These are phyloP conservation scores for Delitschia confertaspora DNA, from an alignment of 495 filamentous ascomycete species.

Conservation along the genomic window DNA sequence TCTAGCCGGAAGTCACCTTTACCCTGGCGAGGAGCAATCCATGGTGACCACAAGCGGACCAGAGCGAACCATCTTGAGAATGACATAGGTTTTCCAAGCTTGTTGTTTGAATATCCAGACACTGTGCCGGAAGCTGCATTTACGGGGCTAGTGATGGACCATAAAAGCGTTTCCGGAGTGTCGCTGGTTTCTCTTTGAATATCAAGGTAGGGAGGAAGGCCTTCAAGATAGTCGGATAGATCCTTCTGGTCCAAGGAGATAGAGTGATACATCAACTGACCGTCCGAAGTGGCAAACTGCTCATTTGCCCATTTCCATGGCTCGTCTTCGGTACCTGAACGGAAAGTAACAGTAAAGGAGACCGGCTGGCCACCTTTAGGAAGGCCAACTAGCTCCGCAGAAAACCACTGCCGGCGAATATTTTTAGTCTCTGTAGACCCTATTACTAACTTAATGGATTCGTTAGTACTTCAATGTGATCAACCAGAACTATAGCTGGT, in stretches of 20 bases:
- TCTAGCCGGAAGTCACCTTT: conserved; percentile 52
- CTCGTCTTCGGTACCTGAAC: conserved; percentile 42
- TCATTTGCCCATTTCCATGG: conserved; percentile 72
- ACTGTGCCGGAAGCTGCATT: conserved; percentile 44
- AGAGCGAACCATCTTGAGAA: conserved; percentile 62
- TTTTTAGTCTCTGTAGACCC: conserved; percentile 11
- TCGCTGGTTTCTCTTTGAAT: conserved; percentile 52
- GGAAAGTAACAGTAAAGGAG: conserved; percentile 70
- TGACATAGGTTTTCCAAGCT: conserved; percentile 55
- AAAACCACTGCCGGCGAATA: conserved; percentile 35
- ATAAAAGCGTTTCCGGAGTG: conserved; percentile 60
- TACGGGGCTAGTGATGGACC: conserved; percentile 54
- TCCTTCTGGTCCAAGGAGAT: conserved; percentile 32
- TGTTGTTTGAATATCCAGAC: conserved; percentile 47
- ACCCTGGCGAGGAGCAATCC: conserved; percentile 85
- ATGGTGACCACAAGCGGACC: conserved; percentile 69
- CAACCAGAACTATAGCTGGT: not conserved
- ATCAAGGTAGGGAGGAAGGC: conserved; percentile 48
- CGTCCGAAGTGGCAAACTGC: conserved; percentile 50
- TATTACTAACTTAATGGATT: conserved; percentile 10
- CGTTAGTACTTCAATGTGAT: not conserved
- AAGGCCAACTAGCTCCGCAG: conserved; percentile 26
- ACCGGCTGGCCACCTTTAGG: conserved; percentile 37
- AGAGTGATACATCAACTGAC: conserved; percentile 48
- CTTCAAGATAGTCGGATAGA: conserved; percentile 51